Conservation (phyloP, 2,329 filamentous ascomycete species). For the Aspergillus fischeri region DNA sequence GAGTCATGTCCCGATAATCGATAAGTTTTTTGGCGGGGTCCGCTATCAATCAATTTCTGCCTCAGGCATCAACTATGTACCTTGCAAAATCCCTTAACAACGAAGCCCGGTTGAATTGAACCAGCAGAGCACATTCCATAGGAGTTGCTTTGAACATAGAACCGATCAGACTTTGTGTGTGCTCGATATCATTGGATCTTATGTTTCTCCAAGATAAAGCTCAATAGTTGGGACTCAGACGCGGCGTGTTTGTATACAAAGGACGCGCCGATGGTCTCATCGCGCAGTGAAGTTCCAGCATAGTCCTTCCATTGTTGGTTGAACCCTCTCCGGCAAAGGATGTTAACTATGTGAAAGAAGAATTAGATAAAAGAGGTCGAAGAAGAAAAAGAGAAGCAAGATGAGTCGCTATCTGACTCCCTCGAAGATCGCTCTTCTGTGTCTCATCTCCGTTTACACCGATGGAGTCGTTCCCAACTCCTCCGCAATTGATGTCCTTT, state of each 20-base stretch:
- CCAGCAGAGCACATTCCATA: background rate
- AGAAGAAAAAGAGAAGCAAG: slow-evolving; percentile 6
- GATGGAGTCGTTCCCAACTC: slow-evolving; percentile 64
- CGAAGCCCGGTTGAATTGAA: background rate
- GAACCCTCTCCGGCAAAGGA: background rate
- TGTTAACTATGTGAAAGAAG: background rate
- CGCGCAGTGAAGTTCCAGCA: background rate
- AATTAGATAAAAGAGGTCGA: background rate
- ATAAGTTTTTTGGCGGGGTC: slow-evolving; percentile 7
- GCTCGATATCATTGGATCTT: background rate
- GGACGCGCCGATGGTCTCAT: background rate
- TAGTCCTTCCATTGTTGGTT: background rate
- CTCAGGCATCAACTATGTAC: background rate
- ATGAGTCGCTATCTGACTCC: slow-evolving; percentile 88
- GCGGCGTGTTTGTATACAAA: background rate
- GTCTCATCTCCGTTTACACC: slow-evolving; percentile 76
- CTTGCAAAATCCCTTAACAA: background rate
- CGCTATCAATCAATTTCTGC: background rate
- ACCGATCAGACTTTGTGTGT: background rate
- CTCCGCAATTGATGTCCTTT: slow-evolving; percentile 70
- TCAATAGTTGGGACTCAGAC: background rate
- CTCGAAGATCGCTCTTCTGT: slow-evolving; percentile 77
- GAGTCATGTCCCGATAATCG: background rate
- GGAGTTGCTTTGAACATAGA: background rate
- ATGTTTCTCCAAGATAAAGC: background rate